Evolutionary conservation across 2,329 filamentous ascomycete species (phyloP), one percentile per base, ranked within the genome.

Genomic region (Zalaria obscura): DNA sequence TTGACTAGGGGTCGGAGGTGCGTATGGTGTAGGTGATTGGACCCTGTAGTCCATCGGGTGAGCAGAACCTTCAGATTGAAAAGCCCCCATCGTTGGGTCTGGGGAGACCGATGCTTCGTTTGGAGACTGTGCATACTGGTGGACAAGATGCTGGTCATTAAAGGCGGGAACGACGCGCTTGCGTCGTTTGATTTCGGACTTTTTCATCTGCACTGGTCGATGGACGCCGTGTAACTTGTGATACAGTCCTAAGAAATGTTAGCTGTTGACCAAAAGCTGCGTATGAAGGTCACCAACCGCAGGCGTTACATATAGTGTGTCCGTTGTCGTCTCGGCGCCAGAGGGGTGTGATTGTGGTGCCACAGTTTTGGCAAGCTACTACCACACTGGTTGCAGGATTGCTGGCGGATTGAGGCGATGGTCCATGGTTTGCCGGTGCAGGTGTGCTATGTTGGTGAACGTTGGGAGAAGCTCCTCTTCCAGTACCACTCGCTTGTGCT

Each of bases 271-370:
- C 25, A 27, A 39, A 41, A n/a, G 29, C 39, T 35, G 5, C 37
- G 25, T 40, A 43, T 40, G 45, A 37, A 35, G 28, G 5, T 18
- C 18, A 73, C 80, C 58, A 73, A 93, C 87, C 91, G 67, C 91
- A 98, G 40, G 91, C 91, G 62, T 98, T 98, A 67, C 91, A 98
- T 48, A 98, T 98, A 4, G 89, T 93, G 63, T 95, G 88, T 2
- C 91, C 91, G 51, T 80, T 80, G 61, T 94, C 89, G 57, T 96
- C 91, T 53, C 91, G 75, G 55, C 91, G 76, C 91, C 91, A 98
- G 9, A 98, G 69, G 9, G 91, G 91, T 35, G 91, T 98, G 42
- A 96, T 89, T 0, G 91, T 96, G 8, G 91, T 98, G 27, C 81
- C 84, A 60, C 91, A 98, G 55, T 98, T 98, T 58, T 96, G 88